Conservation (phyloP, 768 basidiomycete genomes). For the Trametes cingulata region DNA sequence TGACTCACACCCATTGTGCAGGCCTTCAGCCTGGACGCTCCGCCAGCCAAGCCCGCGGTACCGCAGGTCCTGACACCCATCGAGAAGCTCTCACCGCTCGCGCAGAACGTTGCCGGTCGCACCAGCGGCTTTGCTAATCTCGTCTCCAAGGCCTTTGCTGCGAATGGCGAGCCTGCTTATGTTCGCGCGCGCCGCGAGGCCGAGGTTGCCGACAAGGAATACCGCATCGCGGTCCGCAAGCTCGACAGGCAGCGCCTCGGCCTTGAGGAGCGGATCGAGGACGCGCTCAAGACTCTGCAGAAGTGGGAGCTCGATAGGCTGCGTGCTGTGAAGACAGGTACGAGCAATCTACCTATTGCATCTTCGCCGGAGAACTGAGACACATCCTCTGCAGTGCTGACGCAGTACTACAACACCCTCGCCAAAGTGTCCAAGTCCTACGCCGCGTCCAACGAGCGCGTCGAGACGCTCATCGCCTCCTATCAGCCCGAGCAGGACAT, state of each 20-base stretch:
- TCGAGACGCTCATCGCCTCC: constrained; percentile 73
- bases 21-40: constrained; percentile 62
- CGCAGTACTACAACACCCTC: constrained; percentile 85
- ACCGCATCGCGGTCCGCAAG: constrained; percentile 77
- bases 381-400: constrained; percentile 52
- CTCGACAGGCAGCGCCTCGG: constrained; percentile 84
- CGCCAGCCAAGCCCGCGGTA: constrained; percentile 30
- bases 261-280: constrained; percentile 85
- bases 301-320: constrained; percentile 85
- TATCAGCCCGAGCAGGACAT: constrained; percentile 90
- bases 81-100: constrained; percentile 39
- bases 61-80: constrained; percentile 27
- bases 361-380: background rate
- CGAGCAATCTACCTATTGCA: constrained; percentile 14
- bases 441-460: constrained; percentile 64
- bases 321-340: constrained; percentile 82
- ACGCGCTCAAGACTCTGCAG: constrained; percentile 77
- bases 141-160: constrained; percentile 68
- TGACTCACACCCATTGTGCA: constrained; percentile 24
- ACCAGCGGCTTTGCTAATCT: constrained; percentile 69
- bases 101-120: constrained; percentile 65
- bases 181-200: constrained; percentile 76
- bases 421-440: constrained; percentile 69
- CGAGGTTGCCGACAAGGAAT: constrained; percentile 75
- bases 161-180: constrained; percentile 61